Conservation (phyloP, 2,329 filamentous ascomycete genomes). For the Colletotrichum australisinense region DNA sequence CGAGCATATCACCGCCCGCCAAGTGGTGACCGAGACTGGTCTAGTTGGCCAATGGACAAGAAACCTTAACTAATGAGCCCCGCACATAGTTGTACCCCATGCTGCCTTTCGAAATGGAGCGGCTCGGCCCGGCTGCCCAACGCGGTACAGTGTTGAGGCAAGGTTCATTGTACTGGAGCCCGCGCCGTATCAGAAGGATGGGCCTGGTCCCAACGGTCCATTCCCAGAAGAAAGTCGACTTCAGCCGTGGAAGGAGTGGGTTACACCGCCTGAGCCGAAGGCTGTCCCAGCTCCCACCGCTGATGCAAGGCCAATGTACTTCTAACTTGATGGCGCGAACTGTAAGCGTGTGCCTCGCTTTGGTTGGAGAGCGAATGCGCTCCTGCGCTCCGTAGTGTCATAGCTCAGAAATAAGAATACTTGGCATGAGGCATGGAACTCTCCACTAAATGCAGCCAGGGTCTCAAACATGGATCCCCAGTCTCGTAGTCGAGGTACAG, state of each 20-base stretch:
- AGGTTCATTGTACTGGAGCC: slow-evolving; percentile 5
- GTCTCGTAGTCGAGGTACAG: too few relatives aligned
- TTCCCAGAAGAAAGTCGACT: neutral
- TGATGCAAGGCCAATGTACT: neutral
- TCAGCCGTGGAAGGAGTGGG: slow-evolving; percentile 1
- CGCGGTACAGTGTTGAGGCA: neutral
- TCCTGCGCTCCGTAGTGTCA: too few relatives aligned
- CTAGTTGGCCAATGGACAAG: neutral
- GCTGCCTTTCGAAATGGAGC: slow-evolving; percentile 1
- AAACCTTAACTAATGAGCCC: neutral
- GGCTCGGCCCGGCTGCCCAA: neutral
- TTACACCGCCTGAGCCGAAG: neutral
- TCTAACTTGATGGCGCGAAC: neutral
- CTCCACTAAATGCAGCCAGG: too few relatives aligned
- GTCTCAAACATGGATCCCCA: too few relatives aligned
- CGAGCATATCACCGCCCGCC: neutral
- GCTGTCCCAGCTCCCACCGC: neutral
- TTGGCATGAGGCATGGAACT: too few relatives aligned
- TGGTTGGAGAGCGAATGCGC: too few relatives aligned
- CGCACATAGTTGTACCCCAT: neutral
- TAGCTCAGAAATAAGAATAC: too few relatives aligned
- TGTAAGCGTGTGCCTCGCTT: too few relatives aligned
- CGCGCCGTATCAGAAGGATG: slow-evolving; percentile 1
- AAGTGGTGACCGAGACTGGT: neutral
- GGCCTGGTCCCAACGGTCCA: neutral